Percentiles rank a stretch among this genome's conserved stretches.
These are phyloP conservation scores for Rhizopogon vulgaris DNA, from an alignment of 768 basidiomycete genomes.

Conservation along the genomic window DNA sequence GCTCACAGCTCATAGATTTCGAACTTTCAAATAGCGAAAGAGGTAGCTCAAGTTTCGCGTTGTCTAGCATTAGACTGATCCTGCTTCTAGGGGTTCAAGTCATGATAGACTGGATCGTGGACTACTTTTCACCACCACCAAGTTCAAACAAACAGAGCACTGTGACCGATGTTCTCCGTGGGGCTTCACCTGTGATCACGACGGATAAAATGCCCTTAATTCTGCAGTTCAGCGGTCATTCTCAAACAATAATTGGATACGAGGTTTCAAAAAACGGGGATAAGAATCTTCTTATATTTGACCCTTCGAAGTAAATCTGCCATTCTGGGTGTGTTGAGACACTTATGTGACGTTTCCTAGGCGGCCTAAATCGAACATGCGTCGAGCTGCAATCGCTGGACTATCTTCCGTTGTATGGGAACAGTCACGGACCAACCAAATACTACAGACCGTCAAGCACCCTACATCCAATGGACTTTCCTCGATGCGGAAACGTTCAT, in stretches of 20 bases:
- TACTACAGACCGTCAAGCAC: constrained; percentile 5
- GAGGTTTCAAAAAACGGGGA: constrained; percentile 55
- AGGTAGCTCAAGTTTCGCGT: constrained; percentile 29
- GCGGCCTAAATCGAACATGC: constrained; percentile 5
- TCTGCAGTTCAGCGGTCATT: constrained; percentile 80
- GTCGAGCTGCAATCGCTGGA: constrained; percentile 15
- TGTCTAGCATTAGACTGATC: background rate
- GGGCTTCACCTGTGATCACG: constrained; percentile 43
- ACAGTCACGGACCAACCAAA: constrained; percentile 9
- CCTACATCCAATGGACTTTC: constrained; percentile 2
- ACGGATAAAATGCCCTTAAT: constrained; percentile 77
- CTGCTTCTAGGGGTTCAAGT: constrained; percentile 33
- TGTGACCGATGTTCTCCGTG: constrained; percentile 47
- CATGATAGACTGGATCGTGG: constrained; percentile 67
- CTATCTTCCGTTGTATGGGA: constrained; percentile 1
- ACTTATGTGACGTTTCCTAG: background rate
- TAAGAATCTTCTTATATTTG: constrained; percentile 67
- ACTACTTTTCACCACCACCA: constrained; percentile 53
- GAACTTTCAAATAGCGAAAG: constrained; percentile 35
- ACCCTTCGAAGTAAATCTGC: constrained; percentile 58
- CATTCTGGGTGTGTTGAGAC: background rate
- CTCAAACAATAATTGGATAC: constrained; percentile 81
- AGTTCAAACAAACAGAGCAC: constrained; percentile 26
- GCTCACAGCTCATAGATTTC: constrained; percentile 64
- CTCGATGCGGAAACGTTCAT: constrained; percentile 17